phyloP scores from a whole-genome alignment of 345 rosid species.

The Euphorbia lathyris region DNA sequence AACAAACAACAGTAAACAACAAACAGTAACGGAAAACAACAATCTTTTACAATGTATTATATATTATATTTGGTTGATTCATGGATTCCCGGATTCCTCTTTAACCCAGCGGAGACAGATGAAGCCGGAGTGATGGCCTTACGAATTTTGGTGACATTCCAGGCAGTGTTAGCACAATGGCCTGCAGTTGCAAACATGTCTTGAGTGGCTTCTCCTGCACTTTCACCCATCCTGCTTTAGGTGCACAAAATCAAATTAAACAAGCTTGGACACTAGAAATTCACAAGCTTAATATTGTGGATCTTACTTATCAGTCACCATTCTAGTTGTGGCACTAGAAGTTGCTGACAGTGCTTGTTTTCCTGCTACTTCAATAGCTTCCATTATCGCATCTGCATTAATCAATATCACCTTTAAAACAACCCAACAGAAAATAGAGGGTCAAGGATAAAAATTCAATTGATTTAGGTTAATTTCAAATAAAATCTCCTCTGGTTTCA shows the following conservation, averaged over 20 bases:
- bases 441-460: too few species aligned
- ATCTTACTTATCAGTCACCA: neutral
- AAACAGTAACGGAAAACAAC: too few species aligned
- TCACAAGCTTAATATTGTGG: too few species aligned
- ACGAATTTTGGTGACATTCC: slow-evolving; percentile 73
- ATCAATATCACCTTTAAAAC: too few species aligned
- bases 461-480: too few species aligned
- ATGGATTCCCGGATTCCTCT: slow-evolving; percentile 33
- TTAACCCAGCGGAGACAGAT: slow-evolving; percentile 43
- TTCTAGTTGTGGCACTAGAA: neutral
- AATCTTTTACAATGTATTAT: too few species aligned
- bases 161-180: slow-evolving; percentile 58
- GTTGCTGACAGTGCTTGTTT: slow-evolving; percentile 5
- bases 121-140: slow-evolving; percentile 71
- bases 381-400: neutral
- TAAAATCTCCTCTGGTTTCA: too few species aligned
- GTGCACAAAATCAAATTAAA: neutral
- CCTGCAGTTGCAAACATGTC: slow-evolving; percentile 73
- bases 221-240: slow-evolving; percentile 58
- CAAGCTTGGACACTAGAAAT: too few species aligned
- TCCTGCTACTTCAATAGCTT: neutral
- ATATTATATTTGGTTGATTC: too few species aligned
- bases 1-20: too few species aligned
- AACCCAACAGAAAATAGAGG: too few species aligned
- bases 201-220: slow-evolving; percentile 69